Base-by-base conservation (phyloP, 257 asterid genomes). In the Solanum ossicruentum region DNA sequence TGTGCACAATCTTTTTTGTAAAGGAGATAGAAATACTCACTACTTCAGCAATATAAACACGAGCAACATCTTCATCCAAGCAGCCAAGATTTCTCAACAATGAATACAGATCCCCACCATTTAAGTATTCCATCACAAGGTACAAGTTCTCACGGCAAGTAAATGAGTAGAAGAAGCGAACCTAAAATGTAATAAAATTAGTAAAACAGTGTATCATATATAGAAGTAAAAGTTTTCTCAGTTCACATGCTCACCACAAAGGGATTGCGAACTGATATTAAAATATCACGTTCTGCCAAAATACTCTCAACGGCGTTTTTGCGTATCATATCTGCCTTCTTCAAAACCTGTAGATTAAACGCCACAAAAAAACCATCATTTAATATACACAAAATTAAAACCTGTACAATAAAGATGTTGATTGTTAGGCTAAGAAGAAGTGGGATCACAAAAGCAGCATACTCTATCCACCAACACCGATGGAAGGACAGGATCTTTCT, bases 231-330 rank as follows among this genome's bases (percentile, higher is more conserved):
- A 83, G 65, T 63, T 88, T 5, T 80, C 57, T 58, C 87, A 79
- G 85, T 73, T 86, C 85, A 86, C 84, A 87, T 86, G 89, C 99
- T 89, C 93, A 97, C 99, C 98, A 97, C 99, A 89, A 97, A 97
- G 85, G 98, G 99, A 91, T 97, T 97, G 89, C 98, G 99, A 77
- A 97, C 99, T 84, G 98, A 93, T 85, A 97, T 97, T 85, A 97
- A 91, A 87, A 97, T 97, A 92, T 97, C 97, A 45, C 99, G 97
- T 86, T 97, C 99, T 28, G 99, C 99, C 90, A 97, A 91, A 85
- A 97, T 97, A 92, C 99, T 97, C 93, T 97, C 98, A 71, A 97
- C 99, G 6, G 99, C 98, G 89, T 97, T 97, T 92, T 97, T 97
- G 54, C 98, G 95, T 88, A 97, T 91, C 98, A 94, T 97, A 88